Percentiles rank a stretch among this genome's conserved stretches.
Evolutionary conservation across 2,329 filamentous ascomycete genomes (phyloP).

Genomic region (Bipolaris sorokiniana): DNA sequence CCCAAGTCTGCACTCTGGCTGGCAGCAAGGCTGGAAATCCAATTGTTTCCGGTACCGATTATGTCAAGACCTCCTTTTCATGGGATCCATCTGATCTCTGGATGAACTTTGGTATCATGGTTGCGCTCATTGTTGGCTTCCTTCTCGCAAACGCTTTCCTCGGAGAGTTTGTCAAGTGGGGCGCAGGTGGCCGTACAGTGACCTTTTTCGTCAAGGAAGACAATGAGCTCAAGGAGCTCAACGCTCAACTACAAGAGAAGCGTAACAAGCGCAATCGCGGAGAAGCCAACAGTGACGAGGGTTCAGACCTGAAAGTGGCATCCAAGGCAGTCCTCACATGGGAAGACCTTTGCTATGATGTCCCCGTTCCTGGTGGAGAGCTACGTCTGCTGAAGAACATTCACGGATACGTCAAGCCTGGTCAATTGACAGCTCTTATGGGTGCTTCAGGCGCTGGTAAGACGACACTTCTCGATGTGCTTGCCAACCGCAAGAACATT

Average conservation of each 20-base stretch:
- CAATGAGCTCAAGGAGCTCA: slow-evolving; percentile 69
- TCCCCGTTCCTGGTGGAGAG: slow-evolving; percentile 69
- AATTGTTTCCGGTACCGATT: slow-evolving; percentile 68
- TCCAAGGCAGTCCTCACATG: slow-evolving; percentile 65
- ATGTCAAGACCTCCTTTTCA: slow-evolving; percentile 71
- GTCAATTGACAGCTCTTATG: slow-evolving; percentile 58
- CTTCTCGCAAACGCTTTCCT: slow-evolving; percentile 73
- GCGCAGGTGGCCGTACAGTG: slow-evolving; percentile 79
- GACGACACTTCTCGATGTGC: slow-evolving; percentile 80
- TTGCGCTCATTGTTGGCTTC: slow-evolving; percentile 77
- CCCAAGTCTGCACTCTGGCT: slow-evolving; percentile 81
- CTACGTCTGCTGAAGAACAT: slow-evolving; percentile 64
- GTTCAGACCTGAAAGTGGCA: slow-evolving; percentile 57
- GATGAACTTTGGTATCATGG: slow-evolving; percentile 70
- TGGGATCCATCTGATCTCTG: slow-evolving; percentile 73
- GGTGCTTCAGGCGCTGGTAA: slow-evolving; percentile 73
- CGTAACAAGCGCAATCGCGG: slow-evolving; percentile 59
- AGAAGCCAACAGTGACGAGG: slow-evolving; percentile 50
- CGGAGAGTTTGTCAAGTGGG: slow-evolving; percentile 78
- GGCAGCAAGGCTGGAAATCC: slow-evolving; percentile 71
- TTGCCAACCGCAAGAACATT: slow-evolving; percentile 69
- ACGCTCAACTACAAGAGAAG: slow-evolving; percentile 66
- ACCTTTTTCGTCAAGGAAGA: slow-evolving; percentile 77
- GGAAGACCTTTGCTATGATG: slow-evolving; percentile 66
- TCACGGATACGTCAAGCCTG: slow-evolving; percentile 63